Percentiles rank a stretch among this genome's conserved stretches.
phyloP scores from a whole-genome alignment of 169 alveolate genomes.

The Cryptosporidium xiaoi region DNA sequence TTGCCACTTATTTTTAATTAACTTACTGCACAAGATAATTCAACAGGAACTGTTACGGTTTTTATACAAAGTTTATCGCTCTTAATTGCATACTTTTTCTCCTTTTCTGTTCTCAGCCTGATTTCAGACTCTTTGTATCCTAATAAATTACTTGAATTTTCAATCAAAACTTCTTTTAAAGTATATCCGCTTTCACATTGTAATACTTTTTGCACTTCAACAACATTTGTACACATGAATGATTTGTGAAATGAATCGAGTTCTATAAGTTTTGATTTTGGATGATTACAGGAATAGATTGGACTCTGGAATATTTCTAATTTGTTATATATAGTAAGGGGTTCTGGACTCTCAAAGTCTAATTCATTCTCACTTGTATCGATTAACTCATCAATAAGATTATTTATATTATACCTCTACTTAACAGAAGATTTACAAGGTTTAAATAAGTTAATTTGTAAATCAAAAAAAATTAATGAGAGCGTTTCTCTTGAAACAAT shows the following conservation, averaged over 20 bases:
- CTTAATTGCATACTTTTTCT: conserved; percentile 58
- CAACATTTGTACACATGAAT: conserved; percentile 18
- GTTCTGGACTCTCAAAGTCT: conserved; percentile 4
- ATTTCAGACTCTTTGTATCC: conserved; percentile 61
- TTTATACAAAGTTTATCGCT: conserved; percentile 55
- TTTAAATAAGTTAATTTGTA: too few species aligned
- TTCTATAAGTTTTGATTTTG: conserved; percentile 27
- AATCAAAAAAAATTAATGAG: too few species aligned
- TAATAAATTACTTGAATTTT: conserved; percentile 26
- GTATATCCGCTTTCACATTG: conserved; percentile 48
- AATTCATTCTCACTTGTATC: neutral
- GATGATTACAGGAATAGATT: conserved; percentile 33
- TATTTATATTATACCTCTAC: neutral
- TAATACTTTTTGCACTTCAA: conserved; percentile 21
- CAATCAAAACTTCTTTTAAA: conserved; percentile 52
- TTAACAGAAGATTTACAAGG: neutral
- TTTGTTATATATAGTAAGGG: neutral
- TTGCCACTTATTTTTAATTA: neutral
- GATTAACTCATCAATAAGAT: neutral
- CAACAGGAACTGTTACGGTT: conserved; percentile 16
- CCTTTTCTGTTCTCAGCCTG: conserved; percentile 13
- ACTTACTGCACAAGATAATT: conserved; percentile 43
- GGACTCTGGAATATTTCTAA: conserved; percentile 41
- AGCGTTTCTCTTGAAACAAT: too few species aligned
- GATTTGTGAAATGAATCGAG: conserved; percentile 19